Base-by-base conservation (phyloP, 2,329 filamentous ascomycete species). In the Arthrocladium fulminans region DNA sequence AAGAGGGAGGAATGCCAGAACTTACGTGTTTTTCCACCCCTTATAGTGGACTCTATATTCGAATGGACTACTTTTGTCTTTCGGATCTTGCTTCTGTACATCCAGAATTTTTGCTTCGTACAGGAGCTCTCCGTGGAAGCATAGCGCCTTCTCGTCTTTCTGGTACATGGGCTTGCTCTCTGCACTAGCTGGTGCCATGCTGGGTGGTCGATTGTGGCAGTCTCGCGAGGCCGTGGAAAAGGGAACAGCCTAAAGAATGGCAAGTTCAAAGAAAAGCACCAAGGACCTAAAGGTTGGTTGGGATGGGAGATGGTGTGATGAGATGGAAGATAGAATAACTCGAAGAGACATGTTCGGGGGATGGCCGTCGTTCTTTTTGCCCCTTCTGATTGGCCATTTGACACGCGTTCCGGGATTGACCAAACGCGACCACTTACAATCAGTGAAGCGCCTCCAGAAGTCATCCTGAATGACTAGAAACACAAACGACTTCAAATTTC, bases 41-140 rank as follows among this genome's bases (percentile, higher is more conserved):
- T 97, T 97, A 73, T 98, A 98, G 69, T 98, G 92, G 48, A 98
- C 86, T 63, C 86, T 86, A 72, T 94, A 98, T 65, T 88, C 81
- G 63, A 81, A 88, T 27, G 84, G 80, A 52, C 83, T 83, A 65
- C 81, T 82, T 67, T 85, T 83, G 61, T 83, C 83, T 38, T 73
- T 73, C 5, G 70, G 65, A 52, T 83, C 79, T 61, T 76, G 73
- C 65, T 73, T 70, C 59, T 76, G 80, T 25, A 86, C 75, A 56
- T 96, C 89, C 55, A 94, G 79, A 45, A 98, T 83, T 70, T 97
- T 97, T 57, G 92, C 92, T 68, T 98, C 92, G 64, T 98, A 98
- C 45, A 98, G 80, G 69, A 97, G 82, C 62, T 97, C 89, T 70
- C 90, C 87, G 66, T 98, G 92, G 64, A 97, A 97, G 72, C 92